A percentile compares a stretch with the other conserved stretches of the same genome.
These are phyloP conservation scores for Ophiostoma ips DNA, from an alignment of 2,329 filamentous ascomycete genomes.

Conservation along the genomic window DNA sequence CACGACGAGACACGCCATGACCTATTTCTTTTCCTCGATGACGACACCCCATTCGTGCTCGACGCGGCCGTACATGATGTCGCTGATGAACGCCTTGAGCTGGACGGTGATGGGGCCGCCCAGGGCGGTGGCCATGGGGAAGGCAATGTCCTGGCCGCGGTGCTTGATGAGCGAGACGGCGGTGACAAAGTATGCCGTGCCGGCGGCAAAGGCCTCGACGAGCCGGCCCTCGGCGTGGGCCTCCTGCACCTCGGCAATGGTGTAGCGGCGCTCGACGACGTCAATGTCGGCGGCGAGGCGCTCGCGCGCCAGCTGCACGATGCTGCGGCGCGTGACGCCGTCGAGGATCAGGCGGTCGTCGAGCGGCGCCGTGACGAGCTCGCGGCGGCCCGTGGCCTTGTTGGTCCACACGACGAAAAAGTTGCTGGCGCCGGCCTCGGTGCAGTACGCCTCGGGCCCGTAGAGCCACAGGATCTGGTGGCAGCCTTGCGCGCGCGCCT, in stretches of 20 bases:
- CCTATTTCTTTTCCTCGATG: constrained; percentile 36
- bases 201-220: constrained; percentile 73
- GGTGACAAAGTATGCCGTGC: constrained; percentile 71
- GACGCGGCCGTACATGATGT: constrained; percentile 62
- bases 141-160: constrained; percentile 46
- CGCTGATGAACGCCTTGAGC: constrained; percentile 53
- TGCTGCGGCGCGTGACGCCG: constrained; percentile 72
- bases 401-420: constrained; percentile 76
- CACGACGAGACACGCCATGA: neutral
- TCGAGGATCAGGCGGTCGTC: constrained; percentile 75
- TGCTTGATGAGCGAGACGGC: constrained; percentile 56
- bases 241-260: constrained; percentile 61
- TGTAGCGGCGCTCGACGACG: constrained; percentile 71
- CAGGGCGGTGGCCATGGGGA: constrained; percentile 41
- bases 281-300: constrained; percentile 47
- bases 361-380: constrained; percentile 73
- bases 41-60: constrained; percentile 57
- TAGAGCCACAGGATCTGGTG: constrained; percentile 94
- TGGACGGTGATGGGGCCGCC: constrained; percentile 42
- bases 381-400: constrained; percentile 45
- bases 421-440: constrained; percentile 83
- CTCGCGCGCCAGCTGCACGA: constrained; percentile 57
- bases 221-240: constrained; percentile 62
- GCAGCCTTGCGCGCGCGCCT: constrained; percentile 60
- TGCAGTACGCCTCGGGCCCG: constrained; percentile 61